Percentiles rank a stretch among this genome's conserved stretches.
Conservation (phyloP, 1,284 basidiomycete genomes). For the Apiotrichum veenhuisii region DNA sequence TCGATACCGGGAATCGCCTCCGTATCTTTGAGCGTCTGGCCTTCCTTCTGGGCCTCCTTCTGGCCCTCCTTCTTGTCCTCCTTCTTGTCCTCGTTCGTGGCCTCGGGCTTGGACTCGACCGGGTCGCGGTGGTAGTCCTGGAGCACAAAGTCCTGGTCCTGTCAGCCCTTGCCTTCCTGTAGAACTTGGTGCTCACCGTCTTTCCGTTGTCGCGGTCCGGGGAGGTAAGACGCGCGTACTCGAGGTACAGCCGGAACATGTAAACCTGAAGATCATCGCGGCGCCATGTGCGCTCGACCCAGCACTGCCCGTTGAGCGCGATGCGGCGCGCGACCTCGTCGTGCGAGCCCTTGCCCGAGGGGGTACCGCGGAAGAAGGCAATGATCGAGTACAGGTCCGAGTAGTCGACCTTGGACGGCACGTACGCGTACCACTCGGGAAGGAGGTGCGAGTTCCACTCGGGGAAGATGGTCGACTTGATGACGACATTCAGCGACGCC, state of each 20-base stretch:
- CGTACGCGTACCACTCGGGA: constrained; percentile 52
- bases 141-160: constrained; percentile 25
- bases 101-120: not conserved
- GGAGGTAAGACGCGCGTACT: constrained; percentile 57
- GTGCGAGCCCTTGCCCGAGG: constrained; percentile 43
- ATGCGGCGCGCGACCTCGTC: constrained; percentile 51
- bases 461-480: constrained; percentile 51
- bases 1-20: constrained; percentile 13
- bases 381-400: constrained; percentile 51
- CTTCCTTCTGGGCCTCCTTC: no score
- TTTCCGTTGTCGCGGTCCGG: constrained; percentile 53
- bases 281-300: constrained; percentile 49
- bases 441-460: constrained; percentile 50
- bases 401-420: constrained; percentile 51
- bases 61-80: no score
- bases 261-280: constrained; percentile 49
- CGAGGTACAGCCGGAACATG: constrained; percentile 54
- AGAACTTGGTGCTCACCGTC: constrained; percentile 31
- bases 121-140: constrained; percentile 16
- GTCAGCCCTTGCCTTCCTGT: not conserved
- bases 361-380: constrained; percentile 50
- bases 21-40: not conserved
- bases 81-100: no score
- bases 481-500: constrained; percentile 46
- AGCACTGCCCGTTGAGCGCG: constrained; percentile 51